phyloP scores from a whole-genome alignment of 805 yeast genomes.

The Pichia membranifaciens region DNA sequence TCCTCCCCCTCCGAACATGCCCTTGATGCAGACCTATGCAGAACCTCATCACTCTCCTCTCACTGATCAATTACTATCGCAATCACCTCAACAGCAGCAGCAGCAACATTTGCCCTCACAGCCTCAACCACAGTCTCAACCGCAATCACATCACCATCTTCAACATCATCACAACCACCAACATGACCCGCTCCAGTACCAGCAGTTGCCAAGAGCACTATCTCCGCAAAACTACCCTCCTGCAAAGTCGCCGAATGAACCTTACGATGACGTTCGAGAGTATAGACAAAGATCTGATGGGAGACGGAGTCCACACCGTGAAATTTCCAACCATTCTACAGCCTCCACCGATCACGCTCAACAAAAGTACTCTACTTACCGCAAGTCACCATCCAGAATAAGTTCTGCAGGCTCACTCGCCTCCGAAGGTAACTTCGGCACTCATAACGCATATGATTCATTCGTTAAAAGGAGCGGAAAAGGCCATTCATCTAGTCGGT shows the following conservation, averaged over 20 bases:
- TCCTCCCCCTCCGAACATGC: neutral
- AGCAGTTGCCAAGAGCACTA: neutral
- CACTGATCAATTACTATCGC: neutral
- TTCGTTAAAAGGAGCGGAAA: slow-evolving; percentile 1
- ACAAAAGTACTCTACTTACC: neutral
- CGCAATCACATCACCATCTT: neutral
- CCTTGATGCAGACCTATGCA: neutral
- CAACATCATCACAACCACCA: neutral
- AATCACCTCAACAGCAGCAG: neutral
- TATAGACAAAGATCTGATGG: neutral
- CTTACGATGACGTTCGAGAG: neutral
- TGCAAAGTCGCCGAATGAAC: neutral
- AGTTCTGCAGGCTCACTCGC: neutral
- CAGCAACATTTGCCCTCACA: neutral
- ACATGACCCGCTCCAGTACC: neutral
- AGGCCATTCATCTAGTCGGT: neutral
- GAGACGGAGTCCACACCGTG: neutral
- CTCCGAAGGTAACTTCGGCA: neutral
- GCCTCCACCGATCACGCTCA: neutral
- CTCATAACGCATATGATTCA: neutral
- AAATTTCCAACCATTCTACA: too few species aligned
- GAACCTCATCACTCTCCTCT: neutral
- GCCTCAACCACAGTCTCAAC: neutral
- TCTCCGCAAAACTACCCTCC: neutral
- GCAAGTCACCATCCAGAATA: neutral